Evolutionary conservation across 2,329 filamentous ascomycete species (phyloP).

Genomic region (Whalleya microplaca): DNA sequence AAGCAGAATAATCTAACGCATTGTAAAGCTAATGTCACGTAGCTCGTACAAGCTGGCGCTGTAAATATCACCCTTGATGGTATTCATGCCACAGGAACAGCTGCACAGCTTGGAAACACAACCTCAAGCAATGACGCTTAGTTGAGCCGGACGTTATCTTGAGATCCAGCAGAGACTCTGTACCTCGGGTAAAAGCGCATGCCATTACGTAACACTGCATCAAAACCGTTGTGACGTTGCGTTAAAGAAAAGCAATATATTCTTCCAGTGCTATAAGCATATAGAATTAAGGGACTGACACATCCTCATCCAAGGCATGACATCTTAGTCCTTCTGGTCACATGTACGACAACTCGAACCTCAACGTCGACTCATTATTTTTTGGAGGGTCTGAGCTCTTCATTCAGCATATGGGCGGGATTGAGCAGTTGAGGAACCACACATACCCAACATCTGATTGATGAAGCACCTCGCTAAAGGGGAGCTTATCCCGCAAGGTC

Average conservation of each 20-base stretch:
- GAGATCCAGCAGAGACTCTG: constrained; percentile 21
- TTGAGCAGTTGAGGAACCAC: not conserved
- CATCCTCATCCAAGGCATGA: constrained; percentile 11
- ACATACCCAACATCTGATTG: constrained; percentile 28
- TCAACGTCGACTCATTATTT: constrained; percentile 17
- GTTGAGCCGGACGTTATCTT: constrained; percentile 28
- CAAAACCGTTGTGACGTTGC: constrained; percentile 14
- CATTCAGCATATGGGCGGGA: constrained; percentile 16
- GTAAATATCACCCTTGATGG: constrained; percentile 85
- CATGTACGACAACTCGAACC: constrained; percentile 24
- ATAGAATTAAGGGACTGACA: constrained; percentile 14
- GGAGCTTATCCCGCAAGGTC: constrained; percentile 29
- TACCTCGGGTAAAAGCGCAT: constrained; percentile 18
- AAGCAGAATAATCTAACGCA: not conserved
- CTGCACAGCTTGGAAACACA: constrained; percentile 22
- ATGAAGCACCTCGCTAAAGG: constrained; percentile 33
- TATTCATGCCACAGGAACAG: constrained; percentile 63
- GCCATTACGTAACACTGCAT: constrained; percentile 22
- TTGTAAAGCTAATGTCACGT: constrained; percentile 31
- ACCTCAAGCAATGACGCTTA: constrained; percentile 24
- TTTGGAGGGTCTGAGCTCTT: constrained; percentile 16
- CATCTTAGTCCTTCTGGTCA: constrained; percentile 17
- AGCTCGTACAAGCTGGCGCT: constrained; percentile 93
- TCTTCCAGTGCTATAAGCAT: constrained; percentile 21
- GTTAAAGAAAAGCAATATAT: constrained; percentile 16